Evolutionary conservation across 1,139 yeast genomes (phyloP), one percentile per base, ranked within the genome.

Genomic region (Yamadazyma atmosphaerica): DNA sequence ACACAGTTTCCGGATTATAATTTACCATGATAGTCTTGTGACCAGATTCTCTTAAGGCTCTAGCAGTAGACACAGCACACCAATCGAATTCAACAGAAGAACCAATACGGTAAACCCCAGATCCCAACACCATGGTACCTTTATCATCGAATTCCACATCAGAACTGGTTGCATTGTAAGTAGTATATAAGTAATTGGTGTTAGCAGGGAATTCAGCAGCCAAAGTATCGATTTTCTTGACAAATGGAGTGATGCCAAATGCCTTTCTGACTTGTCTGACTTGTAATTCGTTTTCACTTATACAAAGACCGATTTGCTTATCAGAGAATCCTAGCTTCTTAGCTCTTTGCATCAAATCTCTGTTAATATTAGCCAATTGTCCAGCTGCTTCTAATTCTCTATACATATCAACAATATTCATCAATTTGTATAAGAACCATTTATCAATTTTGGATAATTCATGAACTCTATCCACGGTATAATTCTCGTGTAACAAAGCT

Each of bases 191-290:
- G 66, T 92, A 92, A 74, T 92, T 92, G 43, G 98, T 92, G 58
- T 82, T 77, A 31, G 98, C 98, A 36, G 98, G 98, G 81, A 92
- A 92, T 66, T 92, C 98, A 40, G 98, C 98, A 44, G 98, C 98
- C 52, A 92, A 76, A 37, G 98, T 92, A 63, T 92, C 98, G 57
- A 92, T 92, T 68, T 88, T 86, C 77, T 92, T 92, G 50, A 92
- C 98, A 61, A 86, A 89, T 52, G 98, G 98, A 46, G 81, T 72
- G 56, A 92, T 83, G 38, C 89, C 95, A 52, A 74, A 81, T 29
- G 77, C 71, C 58, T 86, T 83, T 73, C 97, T 82, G 50, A 77
- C 76, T 23, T 79, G 75, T 68, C 98, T 84, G 38, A 90, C 92
- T 47, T 83, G 86, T 45, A 83, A 68, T 68, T 90, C 98, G 37